phyloP scores from a whole-genome alignment of 148 eudicot species.

The Beta vulgaris region DNA sequence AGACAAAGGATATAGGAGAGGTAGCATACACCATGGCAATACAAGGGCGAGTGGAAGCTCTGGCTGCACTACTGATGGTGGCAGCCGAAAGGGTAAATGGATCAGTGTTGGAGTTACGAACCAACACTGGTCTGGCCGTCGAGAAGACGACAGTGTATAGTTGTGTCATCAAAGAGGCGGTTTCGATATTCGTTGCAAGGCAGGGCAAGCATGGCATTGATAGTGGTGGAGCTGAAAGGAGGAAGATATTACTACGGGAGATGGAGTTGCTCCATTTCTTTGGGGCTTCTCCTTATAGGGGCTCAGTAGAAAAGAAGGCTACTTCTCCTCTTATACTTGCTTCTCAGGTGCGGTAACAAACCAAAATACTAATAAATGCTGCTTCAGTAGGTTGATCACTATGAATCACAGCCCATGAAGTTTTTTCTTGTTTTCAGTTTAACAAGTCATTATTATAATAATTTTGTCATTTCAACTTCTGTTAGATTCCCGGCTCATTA shows the following conservation, averaged over 20 bases:
- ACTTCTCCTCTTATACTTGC: slow-evolving; percentile 32
- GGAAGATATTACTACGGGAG: slow-evolving; percentile 31
- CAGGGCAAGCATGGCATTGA: not conserved
- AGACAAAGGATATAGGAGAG: slow-evolving; percentile 33
- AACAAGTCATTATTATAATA: too few species aligned
- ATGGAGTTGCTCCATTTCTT: slow-evolving; percentile 41
- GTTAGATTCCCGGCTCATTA: too few species aligned
- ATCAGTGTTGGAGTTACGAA: slow-evolving; percentile 28
- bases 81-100: slow-evolving; percentile 35
- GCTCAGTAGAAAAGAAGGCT: slow-evolving; percentile 24
- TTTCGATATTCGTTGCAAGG: slow-evolving; percentile 13
- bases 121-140: slow-evolving; percentile 17
- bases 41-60: slow-evolving; percentile 30
- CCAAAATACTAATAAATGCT: too few species aligned
- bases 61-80: slow-evolving; percentile 35
- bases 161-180: slow-evolving; percentile 35
- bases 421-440: too few species aligned
- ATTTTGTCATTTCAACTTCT: not conserved
- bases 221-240: slow-evolving; percentile 14
- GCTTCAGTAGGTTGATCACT: too few species aligned
- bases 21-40: slow-evolving; percentile 34
- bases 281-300: slow-evolving; percentile 28
- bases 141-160: slow-evolving; percentile 33
- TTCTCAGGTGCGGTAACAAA: slow-evolving; percentile 30
- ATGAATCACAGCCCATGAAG: too few species aligned